phyloP scores from a whole-genome alignment of 2,329 filamentous ascomycete species.

The Cladophialophora carrionii region DNA sequence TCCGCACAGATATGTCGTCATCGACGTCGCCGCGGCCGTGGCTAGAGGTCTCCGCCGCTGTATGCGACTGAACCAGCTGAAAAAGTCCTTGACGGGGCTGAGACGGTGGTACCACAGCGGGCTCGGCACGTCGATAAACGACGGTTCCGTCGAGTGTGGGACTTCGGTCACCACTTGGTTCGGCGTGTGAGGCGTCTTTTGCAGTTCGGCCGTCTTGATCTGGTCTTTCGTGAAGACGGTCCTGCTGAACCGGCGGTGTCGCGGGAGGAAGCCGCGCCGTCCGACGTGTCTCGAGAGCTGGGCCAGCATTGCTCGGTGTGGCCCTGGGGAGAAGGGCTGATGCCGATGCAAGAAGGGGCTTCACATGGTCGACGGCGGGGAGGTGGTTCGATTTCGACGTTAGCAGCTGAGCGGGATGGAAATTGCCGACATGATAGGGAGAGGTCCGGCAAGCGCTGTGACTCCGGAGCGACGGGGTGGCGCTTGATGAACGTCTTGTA shows the following conservation, averaged over 20 bases:
- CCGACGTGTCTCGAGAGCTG: not conserved
- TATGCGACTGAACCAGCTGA: conserved; percentile 52
- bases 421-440: not conserved
- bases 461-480: not conserved
- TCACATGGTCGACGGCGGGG: not conserved
- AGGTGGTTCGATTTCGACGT: not conserved
- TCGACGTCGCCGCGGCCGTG: conserved; percentile 74
- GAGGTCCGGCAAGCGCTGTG: not conserved
- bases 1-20: conserved; percentile 73
- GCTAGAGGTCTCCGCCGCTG: conserved; percentile 73
- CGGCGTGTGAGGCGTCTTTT: conserved; percentile 34
- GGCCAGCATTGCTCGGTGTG: conserved; percentile 6
- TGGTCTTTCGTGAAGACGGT: conserved; percentile 31
- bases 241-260: conserved; percentile 23
- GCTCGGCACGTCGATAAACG: conserved; percentile 32
- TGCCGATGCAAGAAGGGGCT: not conserved
- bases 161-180: conserved; percentile 34
- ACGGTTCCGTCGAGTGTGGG: conserved; percentile 30
- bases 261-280: conserved; percentile 6
- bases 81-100: conserved; percentile 37
- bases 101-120: conserved; percentile 38
- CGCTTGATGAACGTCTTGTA: not conserved
- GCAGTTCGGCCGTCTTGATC: conserved; percentile 33
- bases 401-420: not conserved
- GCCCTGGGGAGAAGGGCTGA: not conserved